Conservation (phyloP, 2,329 filamentous ascomycete genomes). For the Dothistroma pini region DNA sequence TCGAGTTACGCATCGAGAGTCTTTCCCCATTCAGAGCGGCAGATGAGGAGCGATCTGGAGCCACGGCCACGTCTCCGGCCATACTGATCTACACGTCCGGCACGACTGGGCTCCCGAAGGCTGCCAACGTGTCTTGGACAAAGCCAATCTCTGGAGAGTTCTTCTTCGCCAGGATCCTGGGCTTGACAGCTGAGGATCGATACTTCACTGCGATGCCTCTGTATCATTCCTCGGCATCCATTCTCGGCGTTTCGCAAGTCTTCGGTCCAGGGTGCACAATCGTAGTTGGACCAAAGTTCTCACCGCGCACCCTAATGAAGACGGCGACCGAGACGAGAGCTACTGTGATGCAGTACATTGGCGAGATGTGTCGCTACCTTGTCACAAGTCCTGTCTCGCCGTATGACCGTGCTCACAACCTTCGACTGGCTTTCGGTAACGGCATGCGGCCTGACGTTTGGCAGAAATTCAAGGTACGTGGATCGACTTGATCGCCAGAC, state of each 20-base stretch:
- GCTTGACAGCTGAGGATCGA: constrained; percentile 67
- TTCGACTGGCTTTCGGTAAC: constrained; percentile 78
- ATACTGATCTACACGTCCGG: constrained; percentile 82
- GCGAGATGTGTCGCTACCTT: constrained; percentile 81
- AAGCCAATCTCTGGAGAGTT: constrained; percentile 27
- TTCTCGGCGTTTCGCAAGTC: constrained; percentile 64
- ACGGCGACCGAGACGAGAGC: constrained; percentile 68
- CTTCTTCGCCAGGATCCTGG: constrained; percentile 44
- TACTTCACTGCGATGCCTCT: constrained; percentile 88
- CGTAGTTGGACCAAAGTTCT: constrained; percentile 73
- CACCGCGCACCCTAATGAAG: constrained; percentile 70
- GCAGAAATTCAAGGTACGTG: constrained; percentile 65
- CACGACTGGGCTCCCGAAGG: constrained; percentile 78
- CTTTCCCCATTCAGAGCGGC: constrained; percentile 30
- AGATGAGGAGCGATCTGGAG: constrained; percentile 31
- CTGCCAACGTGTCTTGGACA: constrained; percentile 36
- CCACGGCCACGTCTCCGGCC: constrained; percentile 51
- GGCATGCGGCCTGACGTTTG: constrained; percentile 76
- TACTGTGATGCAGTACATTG: constrained; percentile 81
- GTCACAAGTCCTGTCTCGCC: constrained; percentile 62
- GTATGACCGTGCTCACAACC: constrained; percentile 67
- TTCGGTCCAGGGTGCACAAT: constrained; percentile 57
- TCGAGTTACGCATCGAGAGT: constrained; percentile 45
- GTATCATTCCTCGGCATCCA: constrained; percentile 74
- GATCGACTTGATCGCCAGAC: not conserved